A percentile compares a stretch with the other conserved stretches of the same genome.
These are phyloP conservation scores for Boletus albobrunnescens DNA, from an alignment of 1,284 basidiomycete species.

Conservation along the genomic window DNA sequence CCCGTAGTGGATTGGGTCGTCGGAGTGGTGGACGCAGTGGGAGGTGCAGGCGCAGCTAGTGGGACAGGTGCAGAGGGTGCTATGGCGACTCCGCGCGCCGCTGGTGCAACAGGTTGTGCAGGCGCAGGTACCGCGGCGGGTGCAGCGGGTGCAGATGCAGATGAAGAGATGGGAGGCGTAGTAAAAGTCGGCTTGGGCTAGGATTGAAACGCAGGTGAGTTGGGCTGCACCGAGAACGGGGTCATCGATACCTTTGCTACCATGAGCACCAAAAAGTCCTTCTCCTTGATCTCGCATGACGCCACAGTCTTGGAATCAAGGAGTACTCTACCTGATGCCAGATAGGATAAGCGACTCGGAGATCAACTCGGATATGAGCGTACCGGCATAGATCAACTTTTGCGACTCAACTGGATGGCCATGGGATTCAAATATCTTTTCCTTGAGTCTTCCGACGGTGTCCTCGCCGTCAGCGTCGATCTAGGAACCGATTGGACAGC, in stretches of 20 bases:
- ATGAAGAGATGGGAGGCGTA: slow-evolving; percentile 28
- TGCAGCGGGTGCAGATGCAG: slow-evolving; percentile 22
- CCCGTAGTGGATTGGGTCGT: slow-evolving; percentile 35
- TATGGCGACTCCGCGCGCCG: slow-evolving; percentile 10
- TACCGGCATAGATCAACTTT: slow-evolving; percentile 96
- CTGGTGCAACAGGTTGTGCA: slow-evolving; percentile 30
- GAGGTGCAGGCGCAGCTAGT: slow-evolving; percentile 29
- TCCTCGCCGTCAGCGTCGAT: slow-evolving; percentile 78
- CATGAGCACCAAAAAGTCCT: slow-evolving; percentile 99
- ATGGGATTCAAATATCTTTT: slow-evolving; percentile 78
- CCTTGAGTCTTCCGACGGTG: slow-evolving; percentile 79
- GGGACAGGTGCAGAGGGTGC: slow-evolving; percentile 2
- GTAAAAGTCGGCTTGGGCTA: slow-evolving; percentile 57
- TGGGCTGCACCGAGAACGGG: background rate
- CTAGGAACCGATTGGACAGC: slow-evolving; percentile 37
- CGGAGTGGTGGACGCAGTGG: slow-evolving; percentile 35
- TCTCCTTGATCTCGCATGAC: slow-evolving; percentile 93
- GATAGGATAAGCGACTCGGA: slow-evolving; percentile 4
- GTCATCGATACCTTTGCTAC: slow-evolving; percentile 76
- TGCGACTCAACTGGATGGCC: slow-evolving; percentile 72
- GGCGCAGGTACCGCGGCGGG: slow-evolving; percentile 33
- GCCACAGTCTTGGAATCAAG: slow-evolving; percentile 86
- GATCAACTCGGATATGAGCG: slow-evolving; percentile 18
- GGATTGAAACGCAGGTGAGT: slow-evolving; percentile 7
- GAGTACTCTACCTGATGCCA: slow-evolving; percentile 80